phyloP scores from a whole-genome alignment of 2,329 filamentous ascomycete genomes.

The Cytospora paraplurivora region DNA sequence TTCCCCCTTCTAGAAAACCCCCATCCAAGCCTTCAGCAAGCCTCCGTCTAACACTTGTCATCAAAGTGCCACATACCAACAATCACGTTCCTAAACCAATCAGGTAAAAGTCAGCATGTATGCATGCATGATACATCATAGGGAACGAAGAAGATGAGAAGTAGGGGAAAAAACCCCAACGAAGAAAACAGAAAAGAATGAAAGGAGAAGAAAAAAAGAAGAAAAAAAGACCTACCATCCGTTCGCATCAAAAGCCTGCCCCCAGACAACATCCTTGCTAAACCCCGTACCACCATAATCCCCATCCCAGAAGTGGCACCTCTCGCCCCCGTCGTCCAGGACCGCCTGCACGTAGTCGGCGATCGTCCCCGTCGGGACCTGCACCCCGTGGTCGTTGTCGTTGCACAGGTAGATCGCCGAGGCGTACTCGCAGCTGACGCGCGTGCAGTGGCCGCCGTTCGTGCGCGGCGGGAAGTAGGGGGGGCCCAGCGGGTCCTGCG shows the following conservation, averaged over 20 bases:
- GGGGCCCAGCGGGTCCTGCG: too few species aligned
- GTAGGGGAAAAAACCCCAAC: too few species aligned
- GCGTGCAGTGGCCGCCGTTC: conserved; percentile 6
- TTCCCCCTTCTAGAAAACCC: too few species aligned
- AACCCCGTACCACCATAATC: background rate
- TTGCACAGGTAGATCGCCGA: conserved; percentile 20
- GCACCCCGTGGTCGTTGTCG: background rate
- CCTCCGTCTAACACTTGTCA: background rate
- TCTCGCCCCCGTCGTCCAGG: background rate
- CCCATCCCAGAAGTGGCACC: background rate
- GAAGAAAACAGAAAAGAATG: too few species aligned
- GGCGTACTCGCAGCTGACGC: conserved; percentile 7
- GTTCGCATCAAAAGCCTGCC: conserved; percentile 7
- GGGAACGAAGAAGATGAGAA: background rate
- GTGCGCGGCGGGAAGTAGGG: background rate
- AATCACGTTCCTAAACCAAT: background rate
- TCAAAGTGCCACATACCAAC: background rate
- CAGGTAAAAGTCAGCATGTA: background rate
- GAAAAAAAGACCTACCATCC: background rate
- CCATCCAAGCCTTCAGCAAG: too few species aligned
- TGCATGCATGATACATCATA: background rate
- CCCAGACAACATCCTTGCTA: background rate
- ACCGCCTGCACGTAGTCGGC: conserved; percentile 13
- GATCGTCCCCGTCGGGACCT: background rate
- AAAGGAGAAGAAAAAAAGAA: background rate